A percentile compares a stretch with the other conserved stretches of the same genome.
These are phyloP conservation scores for Barnettozyma californica DNA, from an alignment of 805 yeast species.

Conservation along the genomic window DNA sequence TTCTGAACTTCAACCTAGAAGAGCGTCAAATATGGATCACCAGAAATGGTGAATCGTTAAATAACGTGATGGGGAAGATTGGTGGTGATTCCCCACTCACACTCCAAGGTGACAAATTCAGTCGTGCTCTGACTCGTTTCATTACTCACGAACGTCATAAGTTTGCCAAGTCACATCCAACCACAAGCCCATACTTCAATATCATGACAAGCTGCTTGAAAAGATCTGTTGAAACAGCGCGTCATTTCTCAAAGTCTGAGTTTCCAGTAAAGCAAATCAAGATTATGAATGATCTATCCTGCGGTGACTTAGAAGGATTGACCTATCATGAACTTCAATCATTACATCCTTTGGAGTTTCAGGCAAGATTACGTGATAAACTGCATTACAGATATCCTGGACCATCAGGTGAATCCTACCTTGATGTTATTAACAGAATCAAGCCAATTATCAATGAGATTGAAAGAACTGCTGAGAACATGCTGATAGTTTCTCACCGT, in stretches of 20 bases:
- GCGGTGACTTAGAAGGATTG: constrained; percentile 89
- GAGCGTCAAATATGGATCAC: constrained; percentile 94
- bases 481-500: constrained; percentile 78
- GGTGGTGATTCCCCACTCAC: constrained; percentile 91
- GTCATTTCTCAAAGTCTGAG: constrained; percentile 63
- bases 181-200: constrained; percentile 40
- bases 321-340: constrained; percentile 82
- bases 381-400: constrained; percentile 91
- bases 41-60: constrained; percentile 89
- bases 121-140: constrained; percentile 68
- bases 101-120: constrained; percentile 68
- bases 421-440: constrained; percentile 87
- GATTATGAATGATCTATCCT: constrained; percentile 90
- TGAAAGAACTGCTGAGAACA: constrained; percentile 86
- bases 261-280: constrained; percentile 84
- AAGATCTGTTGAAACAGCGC: constrained; percentile 75
- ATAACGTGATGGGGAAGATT: constrained; percentile 77
- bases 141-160: constrained; percentile 64
- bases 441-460: constrained; percentile 89
- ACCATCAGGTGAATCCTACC: constrained; percentile 91
- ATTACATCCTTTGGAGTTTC: constrained; percentile 71
- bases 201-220: constrained; percentile 90
- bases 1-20: constrained; percentile 80
- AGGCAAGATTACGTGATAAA: constrained; percentile 69
- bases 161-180: constrained; percentile 33